Conservation (phyloP, 306 rosid genomes). For the Luffa acutangula region DNA sequence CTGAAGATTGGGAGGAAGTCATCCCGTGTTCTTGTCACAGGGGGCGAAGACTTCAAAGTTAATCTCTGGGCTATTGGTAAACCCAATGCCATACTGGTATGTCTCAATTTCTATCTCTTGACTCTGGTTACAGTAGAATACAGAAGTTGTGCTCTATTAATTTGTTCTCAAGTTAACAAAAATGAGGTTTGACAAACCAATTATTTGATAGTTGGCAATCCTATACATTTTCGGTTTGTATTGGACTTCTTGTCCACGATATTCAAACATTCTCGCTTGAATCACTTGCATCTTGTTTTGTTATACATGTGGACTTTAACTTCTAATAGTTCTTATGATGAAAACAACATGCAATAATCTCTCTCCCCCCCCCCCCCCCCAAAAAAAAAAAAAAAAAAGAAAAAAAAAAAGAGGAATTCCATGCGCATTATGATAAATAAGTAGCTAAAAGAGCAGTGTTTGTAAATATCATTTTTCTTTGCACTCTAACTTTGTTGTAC, state of each 20-base stretch:
- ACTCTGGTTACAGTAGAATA: neutral
- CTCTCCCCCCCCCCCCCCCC: neutral
- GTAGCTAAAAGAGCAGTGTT: neutral
- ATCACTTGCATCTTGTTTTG: neutral
- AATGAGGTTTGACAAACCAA: neutral
- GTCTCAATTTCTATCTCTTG: conserved; percentile 10
- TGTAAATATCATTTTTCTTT: conserved; percentile 1
- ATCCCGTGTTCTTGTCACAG: conserved; percentile 93
- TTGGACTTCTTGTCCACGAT: neutral
- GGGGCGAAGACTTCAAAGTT: conserved; percentile 99
- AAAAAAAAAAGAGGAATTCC: neutral
- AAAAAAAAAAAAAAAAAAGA: neutral
- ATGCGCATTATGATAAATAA: neutral
- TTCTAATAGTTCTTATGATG: neutral
- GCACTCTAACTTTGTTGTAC: conserved; percentile 17
- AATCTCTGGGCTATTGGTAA: conserved; percentile 99
- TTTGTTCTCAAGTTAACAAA: neutral
- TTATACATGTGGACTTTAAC: neutral
- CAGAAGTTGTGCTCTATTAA: neutral
- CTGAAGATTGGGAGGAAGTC: conserved; percentile 94
- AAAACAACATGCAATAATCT: neutral
- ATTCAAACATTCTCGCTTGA: neutral
- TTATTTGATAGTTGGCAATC: neutral
- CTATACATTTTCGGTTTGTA: neutral
- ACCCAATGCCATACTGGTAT: conserved; percentile 92